A percentile compares a stretch with the other conserved stretches of the same genome.
Conservation (phyloP, 2,329 filamentous ascomycete genomes). For the Fusarium mundagurra region DNA sequence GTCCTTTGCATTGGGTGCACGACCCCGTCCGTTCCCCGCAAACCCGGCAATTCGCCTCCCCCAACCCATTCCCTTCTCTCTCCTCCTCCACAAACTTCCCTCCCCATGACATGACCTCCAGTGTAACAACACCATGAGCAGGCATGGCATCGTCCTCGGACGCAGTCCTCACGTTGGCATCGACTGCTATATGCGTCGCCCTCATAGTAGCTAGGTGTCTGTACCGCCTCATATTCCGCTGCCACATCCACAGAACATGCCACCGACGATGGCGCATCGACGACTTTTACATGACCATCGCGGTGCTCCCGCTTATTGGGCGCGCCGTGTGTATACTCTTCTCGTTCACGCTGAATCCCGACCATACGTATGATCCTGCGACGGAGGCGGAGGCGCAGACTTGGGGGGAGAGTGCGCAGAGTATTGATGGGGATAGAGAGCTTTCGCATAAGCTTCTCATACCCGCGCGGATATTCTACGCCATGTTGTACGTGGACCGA, state of each 20-base stretch:
- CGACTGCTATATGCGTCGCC: slow-evolving; percentile 41
- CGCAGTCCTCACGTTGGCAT: slow-evolving; percentile 41
- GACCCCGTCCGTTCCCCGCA: slow-evolving; percentile 1
- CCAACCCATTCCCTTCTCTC: background rate
- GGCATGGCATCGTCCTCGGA: slow-evolving; percentile 39
- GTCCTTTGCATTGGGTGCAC: background rate
- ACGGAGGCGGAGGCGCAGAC: slow-evolving; percentile 34
- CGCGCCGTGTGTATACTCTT: slow-evolving; percentile 40
- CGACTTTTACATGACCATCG: slow-evolving; percentile 47
- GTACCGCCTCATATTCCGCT: slow-evolving; percentile 44
- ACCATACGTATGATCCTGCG: slow-evolving; percentile 37
- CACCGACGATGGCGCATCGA: slow-evolving; percentile 47
- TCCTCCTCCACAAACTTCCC: background rate
- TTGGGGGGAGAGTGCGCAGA: slow-evolving; percentile 15
- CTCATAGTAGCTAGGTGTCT: slow-evolving; percentile 44
- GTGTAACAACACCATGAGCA: slow-evolving; percentile 4
- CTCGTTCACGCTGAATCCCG: slow-evolving; percentile 43
- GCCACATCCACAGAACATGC: slow-evolving; percentile 41
- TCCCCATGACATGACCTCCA: slow-evolving; percentile 5
- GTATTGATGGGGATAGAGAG: slow-evolving; percentile 33
- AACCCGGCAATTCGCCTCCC: background rate
- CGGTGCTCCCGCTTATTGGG: slow-evolving; percentile 43
- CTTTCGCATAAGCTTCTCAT: slow-evolving; percentile 43
- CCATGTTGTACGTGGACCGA: slow-evolving; percentile 39
- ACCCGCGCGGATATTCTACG: slow-evolving; percentile 44